Base-by-base conservation (phyloP, 352 stramenopile species). In the Plasmopara halstedii region DNA sequence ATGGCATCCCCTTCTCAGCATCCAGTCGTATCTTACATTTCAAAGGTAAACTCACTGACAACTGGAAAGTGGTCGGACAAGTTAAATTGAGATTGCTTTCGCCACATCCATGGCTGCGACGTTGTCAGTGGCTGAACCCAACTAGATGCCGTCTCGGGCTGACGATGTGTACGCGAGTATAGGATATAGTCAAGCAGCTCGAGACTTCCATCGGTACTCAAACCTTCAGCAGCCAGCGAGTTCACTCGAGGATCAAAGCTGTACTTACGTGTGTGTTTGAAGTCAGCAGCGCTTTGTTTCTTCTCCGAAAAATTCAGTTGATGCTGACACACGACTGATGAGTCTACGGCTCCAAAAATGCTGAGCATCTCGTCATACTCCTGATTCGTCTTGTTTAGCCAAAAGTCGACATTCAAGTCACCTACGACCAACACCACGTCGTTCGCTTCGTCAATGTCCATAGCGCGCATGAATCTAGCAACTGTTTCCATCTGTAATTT, bases 341-440 rank as follows among this genome's bases (percentile, higher is more conserved):
- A 58, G 42, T 89, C 74, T 1, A 64, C 54, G 3, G 67, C 70
- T 29, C 76, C 68, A 17, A 89, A 70, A 11, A 86, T 62, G 11
- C 65, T 42, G 22, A 89, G 61, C 78, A 89, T 87, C 53, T 89
- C 78, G 53, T 87, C 74, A 53, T 89, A 89, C 64, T 89, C 78
- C 25, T 70, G 45, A 29, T 82, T 83, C 4, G 65, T 70, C 50
- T 71, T 70, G 59, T 86, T 85, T 43, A 85, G 58, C 73, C 73
- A 86, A 43, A 69, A 85, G 59, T 88, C 70, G 37, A 89, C 74
- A 44, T 89, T 89, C 46, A 89, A 34, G 40, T 89, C 78, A 11
- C 78, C 75, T 6, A 78, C 62, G 38, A 83, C 69, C 22, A 87
- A 23, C 35, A 89, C 73, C 14, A 55, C 58, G 46, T 89, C 78